These are phyloP conservation scores for Verticillium tricorpus DNA, from an alignment of 2,329 filamentous ascomycete genomes.

Conservation along the genomic window DNA sequence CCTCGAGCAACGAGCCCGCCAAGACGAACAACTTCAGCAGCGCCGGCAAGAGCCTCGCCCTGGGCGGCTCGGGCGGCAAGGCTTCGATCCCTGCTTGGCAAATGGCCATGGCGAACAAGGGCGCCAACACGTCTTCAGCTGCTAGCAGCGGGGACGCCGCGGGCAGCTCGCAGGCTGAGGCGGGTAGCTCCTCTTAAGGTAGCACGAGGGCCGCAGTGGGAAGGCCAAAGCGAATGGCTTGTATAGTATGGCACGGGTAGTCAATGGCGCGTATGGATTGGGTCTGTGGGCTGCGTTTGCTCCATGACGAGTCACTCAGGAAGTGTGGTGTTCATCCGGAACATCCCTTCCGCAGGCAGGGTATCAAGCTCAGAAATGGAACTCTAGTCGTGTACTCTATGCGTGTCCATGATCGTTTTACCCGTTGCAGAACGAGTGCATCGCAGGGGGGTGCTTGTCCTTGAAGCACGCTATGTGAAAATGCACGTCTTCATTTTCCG, in stretches of 20 bases:
- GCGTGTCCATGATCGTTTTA: no score
- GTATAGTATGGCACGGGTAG: not conserved
- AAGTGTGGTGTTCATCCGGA: not conserved
- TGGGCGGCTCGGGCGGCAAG: constrained; percentile 43
- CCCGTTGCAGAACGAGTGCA: no score
- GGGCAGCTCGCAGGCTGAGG: constrained; percentile 11
- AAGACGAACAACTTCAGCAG: constrained; percentile 19
- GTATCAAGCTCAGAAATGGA: not conserved
- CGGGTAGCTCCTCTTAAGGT: not conserved
- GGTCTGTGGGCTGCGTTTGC: not conserved
- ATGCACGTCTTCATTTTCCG: no score
- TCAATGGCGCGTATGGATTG: not conserved
- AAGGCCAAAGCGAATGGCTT: not conserved
- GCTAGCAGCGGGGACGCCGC: constrained; percentile 15
- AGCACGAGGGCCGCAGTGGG: not conserved
- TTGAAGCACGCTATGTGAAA: no score
- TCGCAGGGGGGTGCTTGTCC: no score
- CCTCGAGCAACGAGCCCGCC: constrained; percentile 10
- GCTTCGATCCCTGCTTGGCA: constrained; percentile 79
- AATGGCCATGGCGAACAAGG: constrained; percentile 62
- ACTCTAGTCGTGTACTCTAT: no score
- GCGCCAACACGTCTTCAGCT: constrained; percentile 19
- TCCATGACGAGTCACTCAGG: not conserved
- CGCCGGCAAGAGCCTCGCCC: constrained; percentile 9
- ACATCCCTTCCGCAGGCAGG: not conserved